These are phyloP conservation scores for Zoysia pacifica DNA, from an alignment of 176 grass and related monocot genomes.

Conservation along the genomic window DNA sequence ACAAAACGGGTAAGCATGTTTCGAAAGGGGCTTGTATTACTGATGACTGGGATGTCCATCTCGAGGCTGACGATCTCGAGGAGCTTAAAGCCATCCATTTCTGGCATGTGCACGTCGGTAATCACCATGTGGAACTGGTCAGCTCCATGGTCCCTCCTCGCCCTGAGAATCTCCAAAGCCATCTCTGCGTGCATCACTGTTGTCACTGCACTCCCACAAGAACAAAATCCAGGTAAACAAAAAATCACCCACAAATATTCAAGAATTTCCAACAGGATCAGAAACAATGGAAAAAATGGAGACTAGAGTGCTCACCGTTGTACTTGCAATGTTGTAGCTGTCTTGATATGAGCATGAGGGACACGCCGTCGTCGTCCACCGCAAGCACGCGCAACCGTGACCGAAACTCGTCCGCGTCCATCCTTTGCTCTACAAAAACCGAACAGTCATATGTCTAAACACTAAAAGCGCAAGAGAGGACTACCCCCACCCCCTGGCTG, in stretches of 20 bases:
- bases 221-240: neutral
- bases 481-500: too few species aligned
- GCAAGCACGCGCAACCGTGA: conserved; percentile 46
- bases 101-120: conserved; percentile 57
- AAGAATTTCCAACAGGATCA: neutral
- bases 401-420: conserved; percentile 39
- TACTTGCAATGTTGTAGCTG: conserved; percentile 38
- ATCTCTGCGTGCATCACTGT: too few species aligned
- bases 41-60: too few species aligned
- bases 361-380: conserved; percentile 33
- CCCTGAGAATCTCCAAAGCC: too few species aligned
- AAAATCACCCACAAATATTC: neutral
- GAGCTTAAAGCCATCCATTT: conserved; percentile 74
- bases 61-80: too few species aligned
- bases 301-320: conserved; percentile 26
- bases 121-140: conserved; percentile 71
- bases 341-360: conserved; percentile 16
- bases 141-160: too few species aligned
- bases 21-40: too few species aligned
- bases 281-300: too few species aligned
- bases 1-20: too few species aligned
- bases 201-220: too few species aligned
- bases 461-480: too few species aligned
- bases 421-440: neutral
- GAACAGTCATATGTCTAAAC: too few species aligned